Percentiles rank a stretch among this genome's conserved stretches.
These are phyloP conservation scores for Suhomyces kunorum DNA, from an alignment of 1,139 yeast genomes.

Conservation along the genomic window DNA sequence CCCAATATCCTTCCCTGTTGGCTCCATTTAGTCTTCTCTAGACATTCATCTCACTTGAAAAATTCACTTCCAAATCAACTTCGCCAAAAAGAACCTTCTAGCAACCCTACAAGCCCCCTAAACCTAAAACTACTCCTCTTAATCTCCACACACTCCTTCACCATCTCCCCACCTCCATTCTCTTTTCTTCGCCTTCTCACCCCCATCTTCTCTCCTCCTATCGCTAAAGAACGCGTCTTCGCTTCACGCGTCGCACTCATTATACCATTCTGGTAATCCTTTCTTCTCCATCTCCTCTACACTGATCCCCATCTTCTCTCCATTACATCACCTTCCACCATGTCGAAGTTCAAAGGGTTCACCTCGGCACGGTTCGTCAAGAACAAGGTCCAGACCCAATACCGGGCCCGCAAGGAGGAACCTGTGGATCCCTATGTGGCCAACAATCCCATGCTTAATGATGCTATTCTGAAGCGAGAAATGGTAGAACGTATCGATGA, in stretches of 20 bases:
- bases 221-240: slow-evolving; percentile 1
- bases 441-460: slow-evolving; percentile 45
- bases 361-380: slow-evolving; percentile 58
- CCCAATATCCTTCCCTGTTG: no score
- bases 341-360: slow-evolving; percentile 45
- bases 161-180: neutral
- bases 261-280: slow-evolving; percentile 2
- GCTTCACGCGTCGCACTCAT: slow-evolving; percentile 3
- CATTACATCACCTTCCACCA: neutral
- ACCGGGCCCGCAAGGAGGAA: slow-evolving; percentile 15
- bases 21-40: no score
- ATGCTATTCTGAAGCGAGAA: slow-evolving; percentile 42
- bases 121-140: no score
- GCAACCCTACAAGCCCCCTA: no score
- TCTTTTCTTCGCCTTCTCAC: neutral
- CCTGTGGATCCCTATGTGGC: slow-evolving; percentile 27
- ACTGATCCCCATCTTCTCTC: neutral
- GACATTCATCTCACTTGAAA: no score
- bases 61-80: no score
- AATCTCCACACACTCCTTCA: neutral
- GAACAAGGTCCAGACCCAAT: slow-evolving; percentile 31
- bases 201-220: neutral
- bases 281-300: neutral
- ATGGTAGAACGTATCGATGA: slow-evolving; percentile 56
- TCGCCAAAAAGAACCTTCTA: no score